Evolutionary conservation across 2,329 filamentous ascomycete genomes (phyloP), one percentile per base, ranked within the genome.

Genomic region (Colletotrichum spaethianum): DNA sequence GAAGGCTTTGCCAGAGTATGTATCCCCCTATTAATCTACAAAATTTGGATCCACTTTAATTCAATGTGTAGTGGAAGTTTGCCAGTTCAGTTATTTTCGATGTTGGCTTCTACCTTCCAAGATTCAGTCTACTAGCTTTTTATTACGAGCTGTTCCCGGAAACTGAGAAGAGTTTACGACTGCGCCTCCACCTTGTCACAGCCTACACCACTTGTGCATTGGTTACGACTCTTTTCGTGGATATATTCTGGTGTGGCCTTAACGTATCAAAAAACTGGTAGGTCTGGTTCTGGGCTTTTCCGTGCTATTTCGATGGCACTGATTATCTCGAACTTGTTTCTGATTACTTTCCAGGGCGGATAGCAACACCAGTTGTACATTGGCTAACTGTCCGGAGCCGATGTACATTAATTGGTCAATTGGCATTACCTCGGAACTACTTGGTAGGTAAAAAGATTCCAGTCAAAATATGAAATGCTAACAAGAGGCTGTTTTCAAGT

Each of bases 341-440:
- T 60, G 26, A 60, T 14, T 46, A 6, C 28, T 60, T 23, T 38
- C 8, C 1, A 60, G 56, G 56, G 56, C 56, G 38, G 23, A 60
- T 7, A 60, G 38, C 14, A 12, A 44, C 11, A 18, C 56, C 18
- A 31, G 7, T 2, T 60, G 56, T n/a, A 46, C 56, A 6, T 12
- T 44, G 16, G 56, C 18, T 5, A 31, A 60, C 4, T 18, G 26
- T n/a, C 0, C 16, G 38, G 56, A 60, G 56, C 56, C 56, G 4
- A 60, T 60, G 38, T 60, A 44, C 23, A 44, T 60, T 8, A 60
- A 60, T 26, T 60, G 56, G 56, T 44, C 56, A 14, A 60, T 60
- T 31, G 56, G 56, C 11, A 60, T 60, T 14, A 3, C 6, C 26
- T 60, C 56, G 5, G 56, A 60, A n/a, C 8, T 60, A 31, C 38